phyloP scores from a whole-genome alignment of 2,329 filamentous ascomycete genomes.

The Sporothrix globosa region DNA sequence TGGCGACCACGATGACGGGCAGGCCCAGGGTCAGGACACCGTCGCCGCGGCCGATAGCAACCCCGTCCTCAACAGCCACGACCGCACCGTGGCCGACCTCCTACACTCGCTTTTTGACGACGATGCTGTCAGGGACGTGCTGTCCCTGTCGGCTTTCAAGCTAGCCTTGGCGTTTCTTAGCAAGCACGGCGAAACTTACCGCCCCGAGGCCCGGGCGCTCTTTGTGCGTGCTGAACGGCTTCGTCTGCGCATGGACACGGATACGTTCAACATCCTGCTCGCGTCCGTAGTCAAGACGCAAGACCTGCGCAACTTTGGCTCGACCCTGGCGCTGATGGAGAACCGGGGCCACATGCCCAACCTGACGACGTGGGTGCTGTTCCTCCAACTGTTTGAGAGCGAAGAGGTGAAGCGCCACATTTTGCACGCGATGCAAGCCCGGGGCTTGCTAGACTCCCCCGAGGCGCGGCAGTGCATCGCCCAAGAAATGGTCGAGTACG shows the following conservation, averaged over 20 bases:
- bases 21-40: constrained; percentile 30
- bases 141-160: constrained; percentile 50
- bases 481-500: constrained; percentile 49
- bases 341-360: constrained; percentile 47
- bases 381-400: constrained; percentile 59
- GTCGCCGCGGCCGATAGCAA: not conserved
- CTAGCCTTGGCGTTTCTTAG: constrained; percentile 51
- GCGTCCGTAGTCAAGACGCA: constrained; percentile 46
- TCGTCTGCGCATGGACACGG: constrained; percentile 50
- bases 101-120: constrained; percentile 49
- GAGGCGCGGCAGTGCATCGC: constrained; percentile 47
- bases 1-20: not conserved
- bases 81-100: constrained; percentile 46
- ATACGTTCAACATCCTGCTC: constrained; percentile 55
- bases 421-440: constrained; percentile 52
- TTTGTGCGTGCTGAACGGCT: constrained; percentile 45
- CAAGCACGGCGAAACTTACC: constrained; percentile 38
- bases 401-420: constrained; percentile 57
- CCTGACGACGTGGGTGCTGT: constrained; percentile 53
- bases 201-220: constrained; percentile 42
- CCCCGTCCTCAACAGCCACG: constrained; percentile 37
- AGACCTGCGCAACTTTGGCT: constrained; percentile 50
- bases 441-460: constrained; percentile 47
- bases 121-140: constrained; percentile 41
- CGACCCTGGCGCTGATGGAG: constrained; percentile 49